phyloP scores from a whole-genome alignment of 352 stramenopile species.

The Phytophthora megakarya region DNA sequence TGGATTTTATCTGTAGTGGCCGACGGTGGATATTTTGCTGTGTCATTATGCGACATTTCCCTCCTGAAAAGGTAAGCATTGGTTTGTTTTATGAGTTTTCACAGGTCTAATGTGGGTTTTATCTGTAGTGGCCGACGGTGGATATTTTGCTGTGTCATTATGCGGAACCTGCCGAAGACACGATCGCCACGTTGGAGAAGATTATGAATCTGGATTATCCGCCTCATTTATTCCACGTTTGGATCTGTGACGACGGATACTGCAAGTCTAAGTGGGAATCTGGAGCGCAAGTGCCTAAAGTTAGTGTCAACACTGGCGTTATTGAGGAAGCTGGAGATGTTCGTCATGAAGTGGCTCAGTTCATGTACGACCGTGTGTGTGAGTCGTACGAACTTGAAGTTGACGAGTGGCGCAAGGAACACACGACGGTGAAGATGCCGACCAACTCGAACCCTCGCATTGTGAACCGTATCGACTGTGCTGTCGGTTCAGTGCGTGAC shows the following conservation, averaged over 20 bases:
- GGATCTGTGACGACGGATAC: slow-evolving; percentile 80
- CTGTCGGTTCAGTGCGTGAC: slow-evolving; percentile 68
- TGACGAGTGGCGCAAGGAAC: slow-evolving; percentile 73
- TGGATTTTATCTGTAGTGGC: slow-evolving; percentile 43
- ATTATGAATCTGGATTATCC: slow-evolving; percentile 82
- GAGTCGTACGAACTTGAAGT: slow-evolving; percentile 73
- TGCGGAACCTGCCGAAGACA: slow-evolving; percentile 74
- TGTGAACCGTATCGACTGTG: slow-evolving; percentile 53
- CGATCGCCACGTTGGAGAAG: slow-evolving; percentile 73
- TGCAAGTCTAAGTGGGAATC: slow-evolving; percentile 72
- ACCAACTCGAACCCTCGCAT: slow-evolving; percentile 54
- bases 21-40: too few relatives aligned
- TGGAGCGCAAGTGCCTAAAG: slow-evolving; percentile 52
- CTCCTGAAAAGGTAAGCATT: slow-evolving; percentile 46
- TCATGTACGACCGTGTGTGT: slow-evolving; percentile 78
- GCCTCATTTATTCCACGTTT: slow-evolving; percentile 69
- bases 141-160: slow-evolving; percentile 84
- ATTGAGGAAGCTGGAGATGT: slow-evolving; percentile 79
- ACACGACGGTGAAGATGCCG: slow-evolving; percentile 74
- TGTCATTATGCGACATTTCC: too few relatives aligned
- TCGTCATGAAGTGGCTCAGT: slow-evolving; percentile 71
- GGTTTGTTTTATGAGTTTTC: not conserved
- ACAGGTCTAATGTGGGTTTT: not conserved
- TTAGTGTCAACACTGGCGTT: slow-evolving; percentile 65
- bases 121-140: slow-evolving; percentile 64